Percentiles rank a stretch among this genome's conserved stretches.
These are phyloP conservation scores for Claviceps sp. DNA, from an alignment of 2,329 filamentous ascomycete species.

Conservation along the genomic window DNA sequence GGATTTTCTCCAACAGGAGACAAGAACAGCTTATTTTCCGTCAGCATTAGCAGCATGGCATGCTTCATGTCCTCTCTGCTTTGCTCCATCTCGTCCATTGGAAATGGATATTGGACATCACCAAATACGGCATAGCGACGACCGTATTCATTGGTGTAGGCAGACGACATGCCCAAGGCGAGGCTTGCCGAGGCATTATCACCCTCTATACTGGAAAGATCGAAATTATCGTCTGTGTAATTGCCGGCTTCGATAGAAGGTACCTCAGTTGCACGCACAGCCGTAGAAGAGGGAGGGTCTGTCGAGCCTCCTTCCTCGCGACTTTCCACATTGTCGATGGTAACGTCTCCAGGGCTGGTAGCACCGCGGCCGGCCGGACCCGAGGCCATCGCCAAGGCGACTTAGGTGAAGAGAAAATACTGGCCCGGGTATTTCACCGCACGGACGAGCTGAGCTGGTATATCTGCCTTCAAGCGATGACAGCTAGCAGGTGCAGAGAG, in stretches of 20 bases:
- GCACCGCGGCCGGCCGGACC: not conserved
- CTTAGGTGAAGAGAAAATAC: not conserved
- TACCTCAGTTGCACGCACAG: constrained; percentile 1
- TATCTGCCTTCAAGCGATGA: not conserved
- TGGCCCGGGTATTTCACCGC: not conserved
- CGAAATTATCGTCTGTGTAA: constrained; percentile 4
- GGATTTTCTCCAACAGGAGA: constrained; percentile 24
- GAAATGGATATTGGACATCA: constrained; percentile 22
- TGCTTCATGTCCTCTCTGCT: constrained; percentile 27
- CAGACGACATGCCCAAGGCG: constrained; percentile 7
- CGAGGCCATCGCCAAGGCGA: constrained; percentile 1
- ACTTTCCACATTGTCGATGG: too few species aligned
- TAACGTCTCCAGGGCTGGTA: too few species aligned
- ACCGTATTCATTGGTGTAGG: constrained; percentile 7
- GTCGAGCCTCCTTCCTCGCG: not conserved
- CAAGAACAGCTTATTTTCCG: constrained; percentile 24
- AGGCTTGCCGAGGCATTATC: constrained; percentile 4
- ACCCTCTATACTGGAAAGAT: constrained; percentile 2
- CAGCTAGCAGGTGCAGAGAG: not conserved
- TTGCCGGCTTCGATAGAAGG: constrained; percentile 1
- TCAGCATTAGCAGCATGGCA: constrained; percentile 22
- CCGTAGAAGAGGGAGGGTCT: not conserved
- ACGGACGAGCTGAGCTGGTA: not conserved
- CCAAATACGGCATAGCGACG: constrained; percentile 21
- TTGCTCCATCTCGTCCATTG: constrained; percentile 26